Evolutionary conservation across 108 stramenopile genomes (phyloP).

Genomic region (Cyclotella sp.): DNA sequence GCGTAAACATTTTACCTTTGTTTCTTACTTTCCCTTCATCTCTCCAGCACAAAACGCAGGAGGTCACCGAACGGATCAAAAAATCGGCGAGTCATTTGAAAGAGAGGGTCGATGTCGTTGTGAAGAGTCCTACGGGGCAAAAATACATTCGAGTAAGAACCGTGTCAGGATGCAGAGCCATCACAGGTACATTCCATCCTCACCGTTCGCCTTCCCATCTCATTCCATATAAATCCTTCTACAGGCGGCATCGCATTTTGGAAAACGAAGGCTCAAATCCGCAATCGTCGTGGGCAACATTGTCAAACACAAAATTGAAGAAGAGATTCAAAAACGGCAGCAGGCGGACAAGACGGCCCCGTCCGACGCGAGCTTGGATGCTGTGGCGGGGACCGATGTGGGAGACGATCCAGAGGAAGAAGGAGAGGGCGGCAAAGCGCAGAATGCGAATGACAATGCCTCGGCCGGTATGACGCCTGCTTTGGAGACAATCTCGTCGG

Average conservation of each 20-base stretch:
- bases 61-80: slow-evolving; percentile 63
- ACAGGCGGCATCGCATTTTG: slow-evolving; percentile 34
- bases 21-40: too few relatives aligned
- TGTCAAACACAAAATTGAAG: slow-evolving; percentile 43
- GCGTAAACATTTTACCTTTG: too few relatives aligned
- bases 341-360: background rate
- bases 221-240: background rate
- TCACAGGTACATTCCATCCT: background rate
- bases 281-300: slow-evolving; percentile 35
- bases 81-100: slow-evolving; percentile 69
- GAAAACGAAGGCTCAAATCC: slow-evolving; percentile 11
- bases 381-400: slow-evolving; percentile 8
- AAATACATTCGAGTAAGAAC: slow-evolving; percentile 53
- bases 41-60: slow-evolving; percentile 62
- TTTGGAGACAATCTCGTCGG: slow-evolving; percentile 8
- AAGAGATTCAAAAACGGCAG: slow-evolving; percentile 37
- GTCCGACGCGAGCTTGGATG: slow-evolving; percentile 5
- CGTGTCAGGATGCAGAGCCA: background rate
- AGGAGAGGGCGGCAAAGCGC: background rate
- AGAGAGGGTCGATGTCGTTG: slow-evolving; percentile 58
- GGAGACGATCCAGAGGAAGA: slow-evolving; percentile 10
- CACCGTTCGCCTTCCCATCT: background rate
- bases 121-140: slow-evolving; percentile 66
- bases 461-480: background rate
- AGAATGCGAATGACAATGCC: background rate